Percentiles rank a stretch among this genome's conserved stretches.
Conservation (phyloP, 2,329 filamentous ascomycete species). For the Daldinia sp. region DNA sequence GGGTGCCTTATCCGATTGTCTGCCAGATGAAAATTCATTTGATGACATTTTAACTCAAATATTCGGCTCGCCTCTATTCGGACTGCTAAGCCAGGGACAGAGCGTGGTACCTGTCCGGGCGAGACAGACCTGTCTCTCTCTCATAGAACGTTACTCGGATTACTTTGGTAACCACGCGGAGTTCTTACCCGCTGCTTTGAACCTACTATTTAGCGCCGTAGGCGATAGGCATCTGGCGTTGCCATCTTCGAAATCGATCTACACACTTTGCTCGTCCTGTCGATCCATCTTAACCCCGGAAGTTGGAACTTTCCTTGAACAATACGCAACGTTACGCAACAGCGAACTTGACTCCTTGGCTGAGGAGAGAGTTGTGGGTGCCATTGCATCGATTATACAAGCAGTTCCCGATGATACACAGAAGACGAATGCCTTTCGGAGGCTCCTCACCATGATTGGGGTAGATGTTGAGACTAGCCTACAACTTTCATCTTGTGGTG, state of each 20-base stretch:
- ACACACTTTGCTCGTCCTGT: constrained; percentile 80
- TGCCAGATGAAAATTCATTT: constrained; percentile 67
- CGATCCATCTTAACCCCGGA: constrained; percentile 75
- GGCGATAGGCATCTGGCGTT: constrained; percentile 71
- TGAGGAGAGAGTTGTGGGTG: constrained; percentile 79
- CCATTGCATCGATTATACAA: constrained; percentile 81
- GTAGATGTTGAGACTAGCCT: constrained; percentile 66
- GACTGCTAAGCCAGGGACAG: constrained; percentile 63
- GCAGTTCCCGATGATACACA: constrained; percentile 70
- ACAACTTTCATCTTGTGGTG: constrained; percentile 52
- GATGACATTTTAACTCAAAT: constrained; percentile 71
- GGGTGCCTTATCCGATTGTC: constrained; percentile 74
- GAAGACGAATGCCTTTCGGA: constrained; percentile 66
- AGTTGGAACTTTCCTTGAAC: constrained; percentile 74
- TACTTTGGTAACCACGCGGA: constrained; percentile 80
- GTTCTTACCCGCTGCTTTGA: constrained; percentile 76
- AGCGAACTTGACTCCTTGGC: constrained; percentile 75
- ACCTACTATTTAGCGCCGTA: constrained; percentile 79
- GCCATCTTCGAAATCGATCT: constrained; percentile 80
- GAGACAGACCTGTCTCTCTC: constrained; percentile 74
- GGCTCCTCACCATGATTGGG: constrained; percentile 72
- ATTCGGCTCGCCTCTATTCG: constrained; percentile 71
- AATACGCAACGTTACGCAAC: constrained; percentile 75
- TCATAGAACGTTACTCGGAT: constrained; percentile 79
- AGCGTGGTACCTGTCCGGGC: constrained; percentile 70